Conservation (phyloP, 345 rosid species). For the Bruguiera parviflora region DNA sequence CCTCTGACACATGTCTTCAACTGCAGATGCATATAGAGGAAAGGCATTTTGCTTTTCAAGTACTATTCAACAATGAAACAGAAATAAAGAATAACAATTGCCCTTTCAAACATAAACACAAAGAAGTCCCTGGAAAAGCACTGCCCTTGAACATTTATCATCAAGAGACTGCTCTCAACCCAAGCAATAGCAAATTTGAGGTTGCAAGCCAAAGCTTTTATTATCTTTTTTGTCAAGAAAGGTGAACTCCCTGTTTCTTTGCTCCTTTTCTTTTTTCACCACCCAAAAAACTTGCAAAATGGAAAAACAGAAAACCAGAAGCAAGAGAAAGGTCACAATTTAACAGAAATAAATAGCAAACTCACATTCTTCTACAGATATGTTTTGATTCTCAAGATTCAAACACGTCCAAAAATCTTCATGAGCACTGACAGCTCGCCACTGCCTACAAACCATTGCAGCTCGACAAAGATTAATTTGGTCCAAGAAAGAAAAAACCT, state of each 20-base stretch:
- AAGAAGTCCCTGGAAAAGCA: background rate
- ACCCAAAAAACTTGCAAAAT: background rate
- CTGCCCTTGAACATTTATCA: background rate
- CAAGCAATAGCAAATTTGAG: too few species aligned
- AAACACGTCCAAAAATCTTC: conserved; percentile 96
- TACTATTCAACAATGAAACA: background rate
- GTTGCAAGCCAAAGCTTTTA: too few species aligned
- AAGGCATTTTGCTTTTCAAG: background rate
- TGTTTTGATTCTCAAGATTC: conserved; percentile 73
- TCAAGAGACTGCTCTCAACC: background rate
- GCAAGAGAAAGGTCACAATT: background rate
- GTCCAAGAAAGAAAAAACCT: conserved; percentile 94
- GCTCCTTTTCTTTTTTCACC: too few species aligned
- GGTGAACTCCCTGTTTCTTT: too few species aligned
- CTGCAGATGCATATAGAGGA: conserved; percentile 35
- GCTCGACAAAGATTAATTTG: conserved; percentile 72
- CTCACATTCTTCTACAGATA: conserved; percentile 87
- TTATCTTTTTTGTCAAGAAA: too few species aligned
- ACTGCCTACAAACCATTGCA: conserved; percentile 91
- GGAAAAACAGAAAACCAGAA: background rate
- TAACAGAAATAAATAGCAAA: background rate
- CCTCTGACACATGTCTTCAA: conserved; percentile 82
- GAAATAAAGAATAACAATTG: background rate
- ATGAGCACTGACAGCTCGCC: conserved; percentile 91
- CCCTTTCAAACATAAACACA: too few species aligned